Evolutionary conservation across 2,329 filamentous ascomycete species (phyloP), one percentile per base, ranked within the genome.

Genomic region (Fusarium abutilonis): DNA sequence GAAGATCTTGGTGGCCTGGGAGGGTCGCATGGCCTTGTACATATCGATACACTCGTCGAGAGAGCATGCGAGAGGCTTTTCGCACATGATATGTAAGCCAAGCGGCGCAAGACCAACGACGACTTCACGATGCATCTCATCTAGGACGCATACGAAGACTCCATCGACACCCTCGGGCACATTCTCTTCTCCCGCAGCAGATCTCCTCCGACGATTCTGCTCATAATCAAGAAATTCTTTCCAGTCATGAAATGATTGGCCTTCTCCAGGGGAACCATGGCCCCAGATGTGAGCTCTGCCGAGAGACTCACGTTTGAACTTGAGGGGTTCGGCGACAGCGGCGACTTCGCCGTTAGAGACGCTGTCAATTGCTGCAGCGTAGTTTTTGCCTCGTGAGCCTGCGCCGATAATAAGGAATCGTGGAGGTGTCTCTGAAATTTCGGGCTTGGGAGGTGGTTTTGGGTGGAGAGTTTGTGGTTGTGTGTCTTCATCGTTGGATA

Each of bases 61-160:
- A 0, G 86, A 89, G 19, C 92, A 92, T 0, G 93, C 92, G 50
- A 99, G 79, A 3, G 95, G 95, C 78, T 99, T 99, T 81, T 99
- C 95, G 74, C 93, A 96, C 82, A 97, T 91, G 63, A 98, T 87
- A 74, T 97, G 93, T 43, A 97, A 78, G 3, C 84, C 73, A 80
- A 88, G 77, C 11, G 85, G 85, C 2, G 90, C 89, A 48, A 97
- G 82, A 1, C 86, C 90, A 39, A 89, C 82, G 19, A 97, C 84
- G 43, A 94, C 92, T 52, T 93, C 89, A 45, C 87, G 87, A 75
- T 99, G 95, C 78, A 91, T 89, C 76, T 96, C 91, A 75, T 99
- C 95, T 9, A 94, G 82, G 3, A 96, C 92, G 74, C 84, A 87
- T 15, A 87, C 79, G 63, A 86, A 86, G 29, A 77, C 83, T 7